A percentile compares a stretch with the other conserved stretches of the same genome.
phyloP scores from a whole-genome alignment of 2,329 filamentous ascomycete species.

The Penicillium capsulatum region DNA sequence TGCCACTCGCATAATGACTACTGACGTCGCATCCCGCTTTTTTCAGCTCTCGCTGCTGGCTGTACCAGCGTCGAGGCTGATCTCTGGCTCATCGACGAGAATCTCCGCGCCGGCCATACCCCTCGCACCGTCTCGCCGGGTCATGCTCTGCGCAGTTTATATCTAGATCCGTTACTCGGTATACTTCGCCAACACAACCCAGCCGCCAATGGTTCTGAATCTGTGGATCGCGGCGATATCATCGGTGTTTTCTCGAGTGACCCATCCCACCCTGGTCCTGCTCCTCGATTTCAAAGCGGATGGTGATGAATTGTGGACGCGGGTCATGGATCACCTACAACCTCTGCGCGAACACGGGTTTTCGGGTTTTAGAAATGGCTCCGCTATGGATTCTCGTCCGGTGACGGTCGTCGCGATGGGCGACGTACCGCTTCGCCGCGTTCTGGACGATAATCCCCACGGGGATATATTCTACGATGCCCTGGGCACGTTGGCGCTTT shows the following conservation, averaged over 20 bases:
- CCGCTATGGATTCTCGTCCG: conserved; percentile 32
- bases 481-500: too few species aligned
- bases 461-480: conserved; percentile 51
- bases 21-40: conserved; percentile 60
- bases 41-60: conserved; percentile 56
- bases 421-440: conserved; percentile 42
- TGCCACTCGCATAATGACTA: conserved; percentile 71
- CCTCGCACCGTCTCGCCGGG: conserved; percentile 50
- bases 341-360: conserved; percentile 43
- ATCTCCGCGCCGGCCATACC: conserved; percentile 63
- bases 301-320: conserved; percentile 33
- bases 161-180: conserved; percentile 60
- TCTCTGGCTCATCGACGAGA: conserved; percentile 58
- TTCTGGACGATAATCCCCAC: conserved; percentile 38
- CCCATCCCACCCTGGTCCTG: conserved; percentile 54
- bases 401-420: conserved; percentile 49
- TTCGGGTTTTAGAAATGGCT: conserved; percentile 45
- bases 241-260: conserved; percentile 55
- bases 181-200: conserved; percentile 56
- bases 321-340: conserved; percentile 35
- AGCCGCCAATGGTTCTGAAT: too few species aligned
- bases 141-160: conserved; percentile 59
- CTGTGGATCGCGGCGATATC: conserved; percentile 16
- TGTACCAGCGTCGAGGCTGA: conserved; percentile 66
- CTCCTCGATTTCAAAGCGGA: conserved; percentile 67